Evolutionary conservation across 2,329 filamentous ascomycete genomes (phyloP).

Genomic region (Penicillium sp.): DNA sequence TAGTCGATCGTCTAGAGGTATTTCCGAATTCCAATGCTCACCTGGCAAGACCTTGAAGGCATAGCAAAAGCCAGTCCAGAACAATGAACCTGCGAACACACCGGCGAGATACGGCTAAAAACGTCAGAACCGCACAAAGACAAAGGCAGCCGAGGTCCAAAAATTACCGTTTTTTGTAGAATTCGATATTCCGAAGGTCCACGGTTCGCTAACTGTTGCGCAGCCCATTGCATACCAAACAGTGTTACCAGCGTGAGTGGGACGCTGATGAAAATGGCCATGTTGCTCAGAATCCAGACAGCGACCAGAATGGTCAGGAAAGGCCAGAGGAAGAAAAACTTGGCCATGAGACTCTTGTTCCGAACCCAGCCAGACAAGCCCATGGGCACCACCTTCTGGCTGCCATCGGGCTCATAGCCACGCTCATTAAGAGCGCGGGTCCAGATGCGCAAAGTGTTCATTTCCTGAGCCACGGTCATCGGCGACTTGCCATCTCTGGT

Average conservation of each 20-base stretch:
- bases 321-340: constrained; percentile 87
- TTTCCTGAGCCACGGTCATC: constrained; percentile 75
- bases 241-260: constrained; percentile 62
- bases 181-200: constrained; percentile 83
- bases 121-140: constrained; percentile 7
- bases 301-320: constrained; percentile 68
- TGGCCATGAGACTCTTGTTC: constrained; percentile 69
- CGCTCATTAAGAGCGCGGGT: constrained; percentile 74
- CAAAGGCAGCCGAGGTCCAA: not conserved
- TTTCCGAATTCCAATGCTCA: constrained; percentile 38
- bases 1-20: not conserved
- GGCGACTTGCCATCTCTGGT: constrained; percentile 89
- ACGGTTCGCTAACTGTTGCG: constrained; percentile 71
- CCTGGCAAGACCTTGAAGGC: constrained; percentile 66
- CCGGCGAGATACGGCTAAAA: constrained; percentile 81
- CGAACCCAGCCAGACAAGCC: constrained; percentile 69
- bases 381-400: constrained; percentile 63
- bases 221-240: constrained; percentile 67
- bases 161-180: constrained; percentile 77
- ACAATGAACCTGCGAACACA: constrained; percentile 82
- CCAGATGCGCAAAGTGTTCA: constrained; percentile 81
- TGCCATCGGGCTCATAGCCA: constrained; percentile 75
- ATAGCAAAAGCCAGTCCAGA: constrained; percentile 74
- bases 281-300: constrained; percentile 65
- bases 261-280: constrained; percentile 70